phyloP scores from a whole-genome alignment of 306 rosid genomes.

The Prunus fruticosa region DNA sequence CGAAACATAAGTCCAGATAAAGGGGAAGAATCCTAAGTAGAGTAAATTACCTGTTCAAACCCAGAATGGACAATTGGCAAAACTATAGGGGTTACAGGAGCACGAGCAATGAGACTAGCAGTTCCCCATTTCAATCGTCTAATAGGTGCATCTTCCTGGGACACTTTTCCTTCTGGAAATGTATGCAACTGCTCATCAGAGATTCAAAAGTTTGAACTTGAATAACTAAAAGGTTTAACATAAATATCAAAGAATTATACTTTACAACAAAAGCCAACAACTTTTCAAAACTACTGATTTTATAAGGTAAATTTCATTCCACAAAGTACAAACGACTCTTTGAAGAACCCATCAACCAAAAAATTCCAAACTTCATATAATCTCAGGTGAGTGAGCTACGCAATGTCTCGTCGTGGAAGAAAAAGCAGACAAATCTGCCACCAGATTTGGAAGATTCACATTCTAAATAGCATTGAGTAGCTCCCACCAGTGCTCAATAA shows the following conservation, averaged over 20 bases:
- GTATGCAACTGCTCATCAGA: constrained; percentile 63
- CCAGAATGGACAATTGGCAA: constrained; percentile 88
- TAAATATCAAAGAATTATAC: neutral
- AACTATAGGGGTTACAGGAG: constrained; percentile 74
- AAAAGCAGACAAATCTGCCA: neutral
- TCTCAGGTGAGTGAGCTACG: neutral
- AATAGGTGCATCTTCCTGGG: constrained; percentile 78
- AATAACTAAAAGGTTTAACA: neutral
- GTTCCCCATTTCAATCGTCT: constrained; percentile 91
- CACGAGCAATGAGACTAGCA: constrained; percentile 88
- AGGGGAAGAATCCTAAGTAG: neutral
- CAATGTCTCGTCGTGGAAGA: neutral
- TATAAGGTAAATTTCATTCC: neutral
- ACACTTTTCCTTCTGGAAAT: constrained; percentile 91
- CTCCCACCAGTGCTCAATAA: neutral
- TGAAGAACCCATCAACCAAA: neutral
- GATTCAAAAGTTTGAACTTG: neutral
- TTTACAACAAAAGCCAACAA: neutral
- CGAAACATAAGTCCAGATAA: neutral
- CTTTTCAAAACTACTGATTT: neutral
- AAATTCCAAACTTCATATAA: neutral
- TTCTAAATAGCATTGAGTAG: neutral
- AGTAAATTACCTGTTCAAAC: constrained; percentile 58
- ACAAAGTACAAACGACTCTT: neutral
- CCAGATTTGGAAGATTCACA: neutral